Percentiles rank a stretch among this genome's conserved stretches.
Evolutionary conservation across 2,329 filamentous ascomycete genomes (phyloP).

Genomic region (Aotearoamyces nothofagi): DNA sequence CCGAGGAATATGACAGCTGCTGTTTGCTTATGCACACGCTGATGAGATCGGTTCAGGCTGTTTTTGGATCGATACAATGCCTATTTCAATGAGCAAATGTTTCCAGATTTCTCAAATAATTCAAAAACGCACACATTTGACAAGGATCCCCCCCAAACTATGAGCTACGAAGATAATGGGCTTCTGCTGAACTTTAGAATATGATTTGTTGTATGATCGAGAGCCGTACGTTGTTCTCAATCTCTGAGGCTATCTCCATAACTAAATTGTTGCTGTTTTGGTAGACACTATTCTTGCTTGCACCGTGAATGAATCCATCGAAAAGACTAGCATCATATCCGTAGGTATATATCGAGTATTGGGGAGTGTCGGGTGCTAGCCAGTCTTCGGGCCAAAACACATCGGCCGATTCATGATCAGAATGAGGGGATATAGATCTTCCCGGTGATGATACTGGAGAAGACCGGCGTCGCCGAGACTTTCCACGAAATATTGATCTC

Average conservation of each 20-base stretch:
- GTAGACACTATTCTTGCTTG: conserved; percentile 23
- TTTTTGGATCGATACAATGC: conserved; percentile 18
- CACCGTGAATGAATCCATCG: conserved; percentile 20
- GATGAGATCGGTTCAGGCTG: conserved; percentile 10
- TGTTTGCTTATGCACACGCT: no score
- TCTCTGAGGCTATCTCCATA: conserved; percentile 18
- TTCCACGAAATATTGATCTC: background rate
- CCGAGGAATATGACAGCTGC: conserved; percentile 23
- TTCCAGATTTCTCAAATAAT: background rate
- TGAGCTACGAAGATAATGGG: conserved; percentile 23
- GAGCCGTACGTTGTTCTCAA: conserved; percentile 15
- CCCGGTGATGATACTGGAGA: background rate
- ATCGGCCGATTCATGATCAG: no score
- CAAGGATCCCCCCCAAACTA: conserved; percentile 24
- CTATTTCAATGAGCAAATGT: conserved; percentile 11
- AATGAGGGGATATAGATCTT: background rate
- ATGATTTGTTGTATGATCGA: conserved; percentile 3
- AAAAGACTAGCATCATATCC: conserved; percentile 9
- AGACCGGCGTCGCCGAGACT: no score
- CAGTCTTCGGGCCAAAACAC: conserved; percentile 3
- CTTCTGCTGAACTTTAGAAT: conserved; percentile 8
- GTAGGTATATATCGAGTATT: conserved; percentile 1
- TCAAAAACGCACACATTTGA: conserved; percentile 13
- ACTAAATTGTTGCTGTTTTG: conserved; percentile 21
- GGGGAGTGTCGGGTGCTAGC: background rate